A percentile compares a stretch with the other conserved stretches of the same genome.
phyloP scores from a whole-genome alignment of 257 asterid species.

The Solanum paucissectum region DNA sequence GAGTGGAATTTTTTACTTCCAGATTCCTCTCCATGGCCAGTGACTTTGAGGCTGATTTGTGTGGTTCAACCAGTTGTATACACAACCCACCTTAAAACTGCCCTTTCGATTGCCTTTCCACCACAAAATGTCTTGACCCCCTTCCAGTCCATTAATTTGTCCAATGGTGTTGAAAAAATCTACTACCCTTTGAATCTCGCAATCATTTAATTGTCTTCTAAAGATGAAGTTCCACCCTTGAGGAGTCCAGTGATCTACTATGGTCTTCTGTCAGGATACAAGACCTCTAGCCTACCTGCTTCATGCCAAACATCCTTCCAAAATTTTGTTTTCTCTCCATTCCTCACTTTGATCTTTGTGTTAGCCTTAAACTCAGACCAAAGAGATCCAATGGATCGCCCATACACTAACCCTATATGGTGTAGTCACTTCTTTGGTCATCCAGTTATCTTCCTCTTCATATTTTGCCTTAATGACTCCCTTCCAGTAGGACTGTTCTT shows the following conservation, averaged over 20 bases:
- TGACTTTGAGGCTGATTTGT: background rate
- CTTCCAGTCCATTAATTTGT: background rate
- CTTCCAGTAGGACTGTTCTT: background rate
- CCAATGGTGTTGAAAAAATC: background rate
- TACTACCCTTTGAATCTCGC: background rate
- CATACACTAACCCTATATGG: background rate
- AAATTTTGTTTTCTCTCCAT: background rate
- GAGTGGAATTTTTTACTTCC: background rate
- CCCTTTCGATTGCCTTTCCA: background rate
- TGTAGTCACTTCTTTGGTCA: background rate
- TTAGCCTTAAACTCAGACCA: background rate
- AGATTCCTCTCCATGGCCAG: background rate
- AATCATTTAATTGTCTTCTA: background rate
- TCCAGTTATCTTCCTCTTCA: background rate
- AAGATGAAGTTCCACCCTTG: background rate
- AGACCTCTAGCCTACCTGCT: background rate
- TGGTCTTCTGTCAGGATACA: background rate
- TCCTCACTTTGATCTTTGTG: background rate
- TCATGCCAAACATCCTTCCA: background rate
- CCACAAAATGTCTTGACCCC: background rate
- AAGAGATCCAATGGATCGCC: background rate
- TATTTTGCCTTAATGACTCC: background rate
- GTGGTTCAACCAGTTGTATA: background rate
- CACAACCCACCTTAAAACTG: background rate
- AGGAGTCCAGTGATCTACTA: background rate